Conservation (phyloP, 768 basidiomycete species). For the Boletus vinaceobasis region DNA sequence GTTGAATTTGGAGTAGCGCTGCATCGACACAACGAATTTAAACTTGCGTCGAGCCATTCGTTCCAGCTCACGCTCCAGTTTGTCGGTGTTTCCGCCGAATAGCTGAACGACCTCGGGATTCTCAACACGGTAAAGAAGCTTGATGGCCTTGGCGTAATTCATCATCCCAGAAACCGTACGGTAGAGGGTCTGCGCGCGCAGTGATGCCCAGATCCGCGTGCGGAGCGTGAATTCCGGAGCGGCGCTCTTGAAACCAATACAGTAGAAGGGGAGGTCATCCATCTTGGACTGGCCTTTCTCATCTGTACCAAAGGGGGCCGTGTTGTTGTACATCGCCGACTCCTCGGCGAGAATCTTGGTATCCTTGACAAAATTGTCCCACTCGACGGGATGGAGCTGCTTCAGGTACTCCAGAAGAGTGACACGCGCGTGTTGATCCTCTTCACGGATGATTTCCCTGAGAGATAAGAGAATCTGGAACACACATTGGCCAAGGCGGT, state of each 20-base stretch:
- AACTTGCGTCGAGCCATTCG: slow-evolving; percentile 98
- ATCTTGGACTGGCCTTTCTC: slow-evolving; percentile 84
- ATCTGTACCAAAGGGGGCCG: slow-evolving; percentile 65
- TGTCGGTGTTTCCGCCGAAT: slow-evolving; percentile 97
- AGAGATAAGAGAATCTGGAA: slow-evolving; percentile 86
- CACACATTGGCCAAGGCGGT: slow-evolving; percentile 1
- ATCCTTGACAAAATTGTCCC: slow-evolving; percentile 99
- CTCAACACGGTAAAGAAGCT: slow-evolving; percentile 97
- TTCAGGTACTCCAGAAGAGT: slow-evolving; percentile 97
- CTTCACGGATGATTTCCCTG: slow-evolving; percentile 97
- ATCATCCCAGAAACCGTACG: slow-evolving; percentile 99
- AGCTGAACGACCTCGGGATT: slow-evolving; percentile 98
- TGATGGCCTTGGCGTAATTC: slow-evolving; percentile 99
- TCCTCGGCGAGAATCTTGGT: slow-evolving; percentile 99
- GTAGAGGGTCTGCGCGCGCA: slow-evolving; percentile 97
- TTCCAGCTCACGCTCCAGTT: slow-evolving; percentile 92
- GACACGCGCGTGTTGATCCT: slow-evolving; percentile 95
- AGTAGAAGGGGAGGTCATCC: slow-evolving; percentile 96
- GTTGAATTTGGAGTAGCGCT: slow-evolving; percentile 98
- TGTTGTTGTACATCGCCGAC: slow-evolving; percentile 78
- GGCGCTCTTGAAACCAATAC: slow-evolving; percentile 98
- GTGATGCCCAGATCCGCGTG: slow-evolving; percentile 98
- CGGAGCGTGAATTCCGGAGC: slow-evolving; percentile 98
- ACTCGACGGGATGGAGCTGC: slow-evolving; percentile 95
- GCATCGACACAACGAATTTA: slow-evolving; percentile 99